Evolutionary conservation across 192 early-diverging fungal genomes (phyloP).

Genomic region (Coemansia sp.): DNA sequence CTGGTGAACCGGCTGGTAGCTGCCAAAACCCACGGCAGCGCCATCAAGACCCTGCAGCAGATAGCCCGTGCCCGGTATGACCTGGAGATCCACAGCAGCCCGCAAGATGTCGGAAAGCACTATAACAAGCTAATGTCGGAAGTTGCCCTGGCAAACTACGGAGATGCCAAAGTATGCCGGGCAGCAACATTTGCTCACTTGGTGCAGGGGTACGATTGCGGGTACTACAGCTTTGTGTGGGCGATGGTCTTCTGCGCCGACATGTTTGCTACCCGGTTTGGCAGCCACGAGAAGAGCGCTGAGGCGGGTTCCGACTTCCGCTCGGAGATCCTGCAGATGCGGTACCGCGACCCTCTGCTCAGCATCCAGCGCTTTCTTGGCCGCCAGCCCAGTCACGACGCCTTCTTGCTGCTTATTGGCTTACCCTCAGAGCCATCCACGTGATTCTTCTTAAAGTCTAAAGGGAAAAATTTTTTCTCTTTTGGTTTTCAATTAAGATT

Average conservation of each 20-base stretch:
- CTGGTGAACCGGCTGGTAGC: conserved; percentile 60
- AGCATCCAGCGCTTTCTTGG: conserved; percentile 69
- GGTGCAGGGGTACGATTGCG: conserved; percentile 67
- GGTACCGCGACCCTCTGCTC: conserved; percentile 62
- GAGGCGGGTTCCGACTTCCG: conserved; percentile 12
- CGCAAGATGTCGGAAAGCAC: conserved; percentile 21
- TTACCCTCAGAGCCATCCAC: conserved; percentile 10
- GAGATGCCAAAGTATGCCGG: conserved; percentile 30
- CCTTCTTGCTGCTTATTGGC: conserved; percentile 68
- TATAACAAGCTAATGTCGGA: conserved; percentile 35
- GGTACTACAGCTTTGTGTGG: conserved; percentile 75
- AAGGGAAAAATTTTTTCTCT: conserved; percentile 13
- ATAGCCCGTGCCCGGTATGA: conserved; percentile 70
- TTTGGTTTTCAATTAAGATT: conserved; percentile 5
- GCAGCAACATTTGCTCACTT: conserved; percentile 59
- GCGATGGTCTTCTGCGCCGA: conserved; percentile 74
- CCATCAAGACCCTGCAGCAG: conserved; percentile 63
- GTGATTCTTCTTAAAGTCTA: conserved; percentile 5
- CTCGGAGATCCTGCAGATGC: conserved; percentile 9
- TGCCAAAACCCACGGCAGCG: conserved; percentile 65
- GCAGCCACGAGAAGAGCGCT: conserved; percentile 24
- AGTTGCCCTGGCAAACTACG: conserved; percentile 18
- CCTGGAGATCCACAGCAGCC: conserved; percentile 61
- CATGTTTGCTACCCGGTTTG: conserved; percentile 70
- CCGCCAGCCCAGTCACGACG: conserved; percentile 65